These are phyloP conservation scores for Candida suzukii DNA, from an alignment of 805 yeast species.

Conservation along the genomic window DNA sequence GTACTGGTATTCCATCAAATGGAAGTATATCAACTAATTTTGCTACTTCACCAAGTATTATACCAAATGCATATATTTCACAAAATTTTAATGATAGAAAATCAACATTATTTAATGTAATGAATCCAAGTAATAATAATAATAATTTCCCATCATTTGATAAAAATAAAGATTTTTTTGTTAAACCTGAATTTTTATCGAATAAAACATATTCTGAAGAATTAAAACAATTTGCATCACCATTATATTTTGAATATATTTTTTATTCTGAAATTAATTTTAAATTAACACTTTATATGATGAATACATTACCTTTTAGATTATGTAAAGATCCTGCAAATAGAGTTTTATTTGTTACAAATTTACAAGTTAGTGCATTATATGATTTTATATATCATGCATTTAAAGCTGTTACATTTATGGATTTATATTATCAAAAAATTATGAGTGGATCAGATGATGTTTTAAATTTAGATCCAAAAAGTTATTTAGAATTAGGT, in stretches of 20 bases:
- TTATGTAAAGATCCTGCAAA: conserved; percentile 10
- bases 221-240: conserved; percentile 5
- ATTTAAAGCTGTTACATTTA: conserved; percentile 10
- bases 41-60: no score
- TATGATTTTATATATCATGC: conserved; percentile 16
- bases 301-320: conserved; percentile 12
- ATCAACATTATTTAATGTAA: background rate
- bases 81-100: background rate
- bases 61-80: background rate
- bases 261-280: conserved; percentile 11
- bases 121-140: background rate
- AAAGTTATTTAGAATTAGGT: conserved; percentile 12
- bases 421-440: conserved; percentile 17
- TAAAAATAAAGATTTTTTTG: background rate
- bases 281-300: conserved; percentile 10
- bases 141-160: no score
- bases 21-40: no score
- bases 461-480: conserved; percentile 10
- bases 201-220: conserved; percentile 11
- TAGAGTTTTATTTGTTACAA: conserved; percentile 7
- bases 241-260: conserved; percentile 12
- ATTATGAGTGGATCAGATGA: conserved; percentile 12
- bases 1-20: no score
- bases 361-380: conserved; percentile 5
- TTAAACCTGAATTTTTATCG: conserved; percentile 9